A percentile compares a stretch with the other conserved stretches of the same genome.
phyloP scores from a whole-genome alignment of 495 filamentous ascomycete species.

The Alectoria sarmentosa region DNA sequence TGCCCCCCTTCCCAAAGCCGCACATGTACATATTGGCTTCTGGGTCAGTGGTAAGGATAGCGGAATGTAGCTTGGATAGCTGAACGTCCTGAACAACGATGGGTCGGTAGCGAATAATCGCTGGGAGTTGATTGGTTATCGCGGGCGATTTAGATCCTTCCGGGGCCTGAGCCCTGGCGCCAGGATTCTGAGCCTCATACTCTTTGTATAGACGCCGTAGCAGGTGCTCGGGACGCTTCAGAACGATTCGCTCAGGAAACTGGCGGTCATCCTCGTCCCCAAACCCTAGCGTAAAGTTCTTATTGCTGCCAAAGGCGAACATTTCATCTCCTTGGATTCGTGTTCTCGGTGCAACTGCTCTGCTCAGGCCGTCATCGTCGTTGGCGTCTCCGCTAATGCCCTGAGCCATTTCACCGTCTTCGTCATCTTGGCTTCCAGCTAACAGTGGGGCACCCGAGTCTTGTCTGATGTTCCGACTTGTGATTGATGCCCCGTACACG shows the following conservation, averaged over 20 bases:
- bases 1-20: slow-evolving; percentile 83
- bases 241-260: slow-evolving; percentile 71
- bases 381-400: slow-evolving; percentile 33
- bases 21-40: slow-evolving; percentile 90
- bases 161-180: neutral
- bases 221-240: slow-evolving; percentile 77
- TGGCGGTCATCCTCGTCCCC: slow-evolving; percentile 91
- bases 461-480: slow-evolving; percentile 44
- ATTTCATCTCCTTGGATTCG: slow-evolving; percentile 70
- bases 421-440: slow-evolving; percentile 29
- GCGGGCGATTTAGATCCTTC: neutral
- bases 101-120: slow-evolving; percentile 58
- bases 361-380: slow-evolving; percentile 26
- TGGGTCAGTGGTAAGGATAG: slow-evolving; percentile 82
- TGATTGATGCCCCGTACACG: slow-evolving; percentile 77
- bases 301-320: slow-evolving; percentile 90
- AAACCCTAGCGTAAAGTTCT: slow-evolving; percentile 86
- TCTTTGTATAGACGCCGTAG: slow-evolving; percentile 61
- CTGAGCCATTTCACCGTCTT: slow-evolving; percentile 37
- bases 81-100: slow-evolving; percentile 67
- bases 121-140: slow-evolving; percentile 46
- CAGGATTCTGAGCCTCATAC: slow-evolving; percentile 36
- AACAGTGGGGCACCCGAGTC: slow-evolving; percentile 15
- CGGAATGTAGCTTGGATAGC: slow-evolving; percentile 89
- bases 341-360: slow-evolving; percentile 29